These are phyloP conservation scores for Candida tropicalis DNA, from an alignment of 1,139 yeast genomes.

Conservation along the genomic window DNA sequence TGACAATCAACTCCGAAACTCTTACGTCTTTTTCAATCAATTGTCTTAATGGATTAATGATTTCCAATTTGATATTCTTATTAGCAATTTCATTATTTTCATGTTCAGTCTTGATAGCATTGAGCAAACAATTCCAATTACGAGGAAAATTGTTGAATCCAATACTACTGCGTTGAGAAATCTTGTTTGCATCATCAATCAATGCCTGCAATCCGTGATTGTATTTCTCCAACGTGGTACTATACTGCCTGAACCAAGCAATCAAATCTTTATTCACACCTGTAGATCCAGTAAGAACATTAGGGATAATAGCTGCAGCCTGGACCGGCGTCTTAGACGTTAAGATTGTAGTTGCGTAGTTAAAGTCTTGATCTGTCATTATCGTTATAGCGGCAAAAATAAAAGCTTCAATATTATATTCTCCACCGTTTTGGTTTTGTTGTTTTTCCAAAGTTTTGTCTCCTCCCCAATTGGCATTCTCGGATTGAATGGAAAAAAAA, in stretches of 20 bases:
- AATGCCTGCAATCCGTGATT: conserved; percentile 53
- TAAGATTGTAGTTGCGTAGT: conserved; percentile 41
- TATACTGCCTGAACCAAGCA: conserved; percentile 56
- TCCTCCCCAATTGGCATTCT: neutral
- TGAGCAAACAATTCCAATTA: conserved; percentile 60
- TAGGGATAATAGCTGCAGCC: conserved; percentile 44
- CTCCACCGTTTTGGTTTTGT: too few relatives aligned
- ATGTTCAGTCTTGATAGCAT: conserved; percentile 55
- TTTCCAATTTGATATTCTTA: conserved; percentile 55
- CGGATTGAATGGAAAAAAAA: neutral
- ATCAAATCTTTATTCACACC: conserved; percentile 41
- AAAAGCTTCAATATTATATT: too few relatives aligned
- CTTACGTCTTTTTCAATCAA: conserved; percentile 57
- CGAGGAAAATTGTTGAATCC: conserved; percentile 58
- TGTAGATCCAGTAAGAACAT: conserved; percentile 30
- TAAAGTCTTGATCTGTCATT: conserved; percentile 20
- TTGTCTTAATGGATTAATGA: conserved; percentile 55
- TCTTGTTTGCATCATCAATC: conserved; percentile 26
- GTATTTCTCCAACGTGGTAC: conserved; percentile 50
- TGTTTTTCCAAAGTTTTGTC: neutral
- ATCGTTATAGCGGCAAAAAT: too few relatives aligned
- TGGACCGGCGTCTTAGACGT: conserved; percentile 48
- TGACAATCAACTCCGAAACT: conserved; percentile 43
- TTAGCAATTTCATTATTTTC: conserved; percentile 54
- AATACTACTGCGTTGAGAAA: conserved; percentile 24